phyloP scores from a whole-genome alignment of 1,284 basidiomycete genomes.

The Tylopilus sp. region DNA sequence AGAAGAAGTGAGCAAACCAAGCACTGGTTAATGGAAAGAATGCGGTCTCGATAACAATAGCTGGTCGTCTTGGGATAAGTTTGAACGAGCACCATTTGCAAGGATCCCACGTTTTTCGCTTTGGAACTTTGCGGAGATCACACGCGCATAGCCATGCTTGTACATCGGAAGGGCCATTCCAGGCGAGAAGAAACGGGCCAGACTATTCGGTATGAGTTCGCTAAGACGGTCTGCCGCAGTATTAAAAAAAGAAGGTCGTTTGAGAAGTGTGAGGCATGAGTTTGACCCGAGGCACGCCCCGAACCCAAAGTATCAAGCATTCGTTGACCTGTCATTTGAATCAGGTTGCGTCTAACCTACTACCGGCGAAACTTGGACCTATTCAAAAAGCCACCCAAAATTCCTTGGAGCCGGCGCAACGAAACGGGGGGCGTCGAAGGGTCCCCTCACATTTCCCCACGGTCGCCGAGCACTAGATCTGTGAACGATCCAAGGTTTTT shows the following conservation, averaged over 20 bases:
- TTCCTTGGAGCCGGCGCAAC: background rate
- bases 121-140: slow-evolving; percentile 35
- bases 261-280: background rate
- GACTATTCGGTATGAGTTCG: slow-evolving; percentile 11
- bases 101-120: slow-evolving; percentile 5
- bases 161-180: slow-evolving; percentile 17
- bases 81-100: slow-evolving; percentile 3
- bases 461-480: slow-evolving; percentile 30
- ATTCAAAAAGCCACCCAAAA: background rate
- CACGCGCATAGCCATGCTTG: slow-evolving; percentile 24
- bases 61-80: slow-evolving; percentile 1
- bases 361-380: background rate
- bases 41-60: slow-evolving; percentile 11
- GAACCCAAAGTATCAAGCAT: background rate
- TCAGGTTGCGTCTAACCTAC: background rate
- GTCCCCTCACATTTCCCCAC: slow-evolving; percentile 14
- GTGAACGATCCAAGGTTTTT: background rate
- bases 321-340: background rate
- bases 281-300: slow-evolving; percentile 8
- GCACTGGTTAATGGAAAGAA: slow-evolving; percentile 28
- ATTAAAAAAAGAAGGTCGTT: background rate
- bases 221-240: slow-evolving; percentile 9
- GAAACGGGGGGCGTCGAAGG: slow-evolving; percentile 11
- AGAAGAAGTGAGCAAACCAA: slow-evolving; percentile 27
- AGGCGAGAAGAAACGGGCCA: slow-evolving; percentile 18